A percentile compares a stretch with the other conserved stretches of the same genome.
Conservation (phyloP, 495 filamentous ascomycete species). For the Aspergillus sclerotioniger region DNA sequence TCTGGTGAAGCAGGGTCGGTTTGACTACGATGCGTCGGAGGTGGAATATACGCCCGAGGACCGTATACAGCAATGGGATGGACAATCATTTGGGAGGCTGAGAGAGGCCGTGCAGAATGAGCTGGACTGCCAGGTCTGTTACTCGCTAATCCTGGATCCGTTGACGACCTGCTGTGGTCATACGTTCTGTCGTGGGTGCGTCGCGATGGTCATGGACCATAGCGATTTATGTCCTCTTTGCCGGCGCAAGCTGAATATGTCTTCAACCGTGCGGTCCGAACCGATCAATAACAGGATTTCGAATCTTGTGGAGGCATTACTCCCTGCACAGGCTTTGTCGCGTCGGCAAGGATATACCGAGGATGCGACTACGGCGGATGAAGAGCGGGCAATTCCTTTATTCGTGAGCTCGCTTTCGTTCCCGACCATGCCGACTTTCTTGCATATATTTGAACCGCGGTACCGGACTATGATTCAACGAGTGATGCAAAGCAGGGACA, state of each 20-base stretch:
- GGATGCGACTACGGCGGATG: constrained; percentile 45
- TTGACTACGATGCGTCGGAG: constrained; percentile 43
- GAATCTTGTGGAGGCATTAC: constrained; percentile 59
- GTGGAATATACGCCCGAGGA: constrained; percentile 52
- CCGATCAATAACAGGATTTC: constrained; percentile 63
- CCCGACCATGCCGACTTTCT: constrained; percentile 77
- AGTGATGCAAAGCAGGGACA: constrained; percentile 63
- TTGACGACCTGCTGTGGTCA: constrained; percentile 84
- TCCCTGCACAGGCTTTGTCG: constrained; percentile 60
- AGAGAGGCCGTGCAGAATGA: constrained; percentile 62
- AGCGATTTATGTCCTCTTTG: constrained; percentile 77
- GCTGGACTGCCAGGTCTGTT: constrained; percentile 87
- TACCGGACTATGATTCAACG: constrained; percentile 87
- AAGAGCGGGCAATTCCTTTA: constrained; percentile 63
- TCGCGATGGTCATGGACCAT: constrained; percentile 71
- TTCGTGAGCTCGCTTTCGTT: constrained; percentile 82
- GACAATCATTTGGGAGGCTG: constrained; percentile 45
- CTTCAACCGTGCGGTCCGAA: constrained; percentile 49
- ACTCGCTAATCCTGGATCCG: constrained; percentile 72
- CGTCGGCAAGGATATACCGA: constrained; percentile 53
- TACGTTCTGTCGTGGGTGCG: constrained; percentile 80
- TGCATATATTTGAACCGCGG: constrained; percentile 88
- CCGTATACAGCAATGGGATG: constrained; percentile 40
- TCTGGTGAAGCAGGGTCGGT: constrained; percentile 28
- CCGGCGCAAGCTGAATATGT: constrained; percentile 62